Conservation (phyloP, 805 yeast species). For the Yamadazyma phyllophila region DNA sequence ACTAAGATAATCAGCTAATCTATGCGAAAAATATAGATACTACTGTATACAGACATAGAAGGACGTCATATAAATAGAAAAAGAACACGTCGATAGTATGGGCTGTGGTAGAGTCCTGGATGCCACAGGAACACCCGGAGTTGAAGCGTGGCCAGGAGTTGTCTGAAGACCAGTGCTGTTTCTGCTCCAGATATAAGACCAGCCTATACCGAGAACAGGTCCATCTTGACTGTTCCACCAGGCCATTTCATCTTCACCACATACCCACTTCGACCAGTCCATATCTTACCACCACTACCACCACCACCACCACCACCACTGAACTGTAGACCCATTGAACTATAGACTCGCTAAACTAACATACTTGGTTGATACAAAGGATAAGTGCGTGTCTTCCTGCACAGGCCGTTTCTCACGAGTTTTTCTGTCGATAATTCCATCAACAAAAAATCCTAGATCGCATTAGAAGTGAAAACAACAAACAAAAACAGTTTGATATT, state of each 20-base stretch:
- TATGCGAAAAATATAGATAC: neutral
- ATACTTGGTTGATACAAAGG: constrained; percentile 1
- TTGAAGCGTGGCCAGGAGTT: too few species aligned
- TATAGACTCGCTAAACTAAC: neutral
- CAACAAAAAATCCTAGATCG: constrained; percentile 3
- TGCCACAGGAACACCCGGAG: too few species aligned
- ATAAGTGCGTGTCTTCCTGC: constrained; percentile 11
- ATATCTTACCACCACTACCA: too few species aligned
- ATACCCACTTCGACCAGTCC: too few species aligned
- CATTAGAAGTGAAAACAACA: neutral
- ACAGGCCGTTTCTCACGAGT: constrained; percentile 8
- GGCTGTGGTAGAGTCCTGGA: too few species aligned
- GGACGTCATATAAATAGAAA: too few species aligned
- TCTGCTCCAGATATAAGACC: too few species aligned
- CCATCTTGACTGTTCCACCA: too few species aligned
- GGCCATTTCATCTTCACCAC: too few species aligned
- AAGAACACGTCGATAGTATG: too few species aligned
- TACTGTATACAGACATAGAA: too few species aligned
- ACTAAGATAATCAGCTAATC: neutral
- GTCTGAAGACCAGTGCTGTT: too few species aligned
- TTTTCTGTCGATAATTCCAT: constrained; percentile 7
- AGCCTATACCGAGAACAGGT: neutral
- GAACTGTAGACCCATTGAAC: neutral
- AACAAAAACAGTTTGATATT: neutral
- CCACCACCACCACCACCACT: neutral